Evolutionary conservation across 2,329 filamentous ascomycete species (phyloP), one percentile per base, ranked within the genome.

Genomic region (Bipolaris sorokiniana): DNA sequence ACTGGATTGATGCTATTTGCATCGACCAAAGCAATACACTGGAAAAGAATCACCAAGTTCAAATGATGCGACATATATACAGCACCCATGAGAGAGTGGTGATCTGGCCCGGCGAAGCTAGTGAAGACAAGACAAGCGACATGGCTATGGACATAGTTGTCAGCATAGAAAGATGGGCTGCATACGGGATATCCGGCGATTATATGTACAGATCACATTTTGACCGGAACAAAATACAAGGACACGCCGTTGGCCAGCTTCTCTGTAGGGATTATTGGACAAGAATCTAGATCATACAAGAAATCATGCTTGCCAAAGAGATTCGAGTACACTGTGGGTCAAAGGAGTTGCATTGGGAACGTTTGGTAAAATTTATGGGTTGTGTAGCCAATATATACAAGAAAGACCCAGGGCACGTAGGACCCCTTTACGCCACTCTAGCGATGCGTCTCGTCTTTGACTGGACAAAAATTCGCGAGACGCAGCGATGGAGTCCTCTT

Each of bases 221-320:
- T n/a, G n/a, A n/a, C n/a, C n/a, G n/a, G n/a, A n/a, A n/a, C n/a
- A n/a, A n/a, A n/a, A n/a, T n/a, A n/a, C n/a, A n/a, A n/a, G n/a
- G n/a, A n/a, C n/a, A n/a, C n/a, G n/a, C n/a, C n/a, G n/a, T n/a
- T n/a, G n/a, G n/a, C n/a, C n/a, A n/a, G n/a, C n/a, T n/a, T n/a
- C n/a, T n/a, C n/a, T n/a, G n/a, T n/a, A n/a, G n/a, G 7, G 37
- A 20, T 4, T 49, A 49, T 10, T 50, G 36, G 37, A 28, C 6
- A 2, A 41, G 48, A 28, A 18, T 50, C 3, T 50, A 37, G 48
- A 42, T 42, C 16, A n/a, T 50, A 18, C 48, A 50, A 22, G 48
- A 50, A 13, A 22, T 18, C 1, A 22, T 50, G 3, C 23, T 50
- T 6, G 48, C 48, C 9, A n/a, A 31, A n/a, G 3, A 20, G 3